Evolutionary conservation across 306 rosid species (phyloP).

Genomic region (Castanospermum australe): DNA sequence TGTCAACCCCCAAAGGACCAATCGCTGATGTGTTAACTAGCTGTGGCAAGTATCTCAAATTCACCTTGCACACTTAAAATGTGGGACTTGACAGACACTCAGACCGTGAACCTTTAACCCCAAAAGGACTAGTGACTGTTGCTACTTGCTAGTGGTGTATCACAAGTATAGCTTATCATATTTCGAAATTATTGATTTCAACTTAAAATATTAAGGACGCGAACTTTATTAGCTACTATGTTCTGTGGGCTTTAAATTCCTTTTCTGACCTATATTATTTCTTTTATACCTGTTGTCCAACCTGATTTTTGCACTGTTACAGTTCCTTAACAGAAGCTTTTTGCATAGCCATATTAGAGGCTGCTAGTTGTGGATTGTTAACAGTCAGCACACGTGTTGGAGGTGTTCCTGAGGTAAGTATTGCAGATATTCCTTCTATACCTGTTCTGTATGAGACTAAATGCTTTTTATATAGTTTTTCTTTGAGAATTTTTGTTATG

Average conservation of each 20-base stretch:
- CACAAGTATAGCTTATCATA: not conserved
- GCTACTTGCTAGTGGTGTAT: not conserved
- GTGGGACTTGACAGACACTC: not conserved
- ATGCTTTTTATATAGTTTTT: not conserved
- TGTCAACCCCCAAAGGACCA: too few relatives aligned
- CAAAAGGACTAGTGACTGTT: not conserved
- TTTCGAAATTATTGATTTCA: conserved; percentile 3
- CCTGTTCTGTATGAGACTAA: conserved; percentile 2
- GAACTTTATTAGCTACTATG: conserved; percentile 8
- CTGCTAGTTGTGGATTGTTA: conserved; percentile 97
- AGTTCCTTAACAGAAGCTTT: conserved; percentile 96
- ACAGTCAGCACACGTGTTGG: conserved; percentile 94
- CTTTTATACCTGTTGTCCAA: not conserved
- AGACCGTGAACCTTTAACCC: not conserved
- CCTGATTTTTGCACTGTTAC: conserved; percentile 29
- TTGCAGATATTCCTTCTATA: not conserved
- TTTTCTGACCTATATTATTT: conserved; percentile 5
- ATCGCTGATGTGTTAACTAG: too few relatives aligned
- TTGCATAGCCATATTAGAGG: conserved; percentile 95
- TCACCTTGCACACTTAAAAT: not conserved
- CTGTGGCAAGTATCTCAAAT: not conserved
- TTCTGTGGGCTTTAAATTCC: not conserved
- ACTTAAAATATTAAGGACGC: not conserved
- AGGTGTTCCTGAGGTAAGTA: conserved; percentile 88
- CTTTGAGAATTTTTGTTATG: not conserved